These are phyloP conservation scores for Umbilicus rupestris DNA, from an alignment of 164 flowering plant species.

Conservation along the genomic window DNA sequence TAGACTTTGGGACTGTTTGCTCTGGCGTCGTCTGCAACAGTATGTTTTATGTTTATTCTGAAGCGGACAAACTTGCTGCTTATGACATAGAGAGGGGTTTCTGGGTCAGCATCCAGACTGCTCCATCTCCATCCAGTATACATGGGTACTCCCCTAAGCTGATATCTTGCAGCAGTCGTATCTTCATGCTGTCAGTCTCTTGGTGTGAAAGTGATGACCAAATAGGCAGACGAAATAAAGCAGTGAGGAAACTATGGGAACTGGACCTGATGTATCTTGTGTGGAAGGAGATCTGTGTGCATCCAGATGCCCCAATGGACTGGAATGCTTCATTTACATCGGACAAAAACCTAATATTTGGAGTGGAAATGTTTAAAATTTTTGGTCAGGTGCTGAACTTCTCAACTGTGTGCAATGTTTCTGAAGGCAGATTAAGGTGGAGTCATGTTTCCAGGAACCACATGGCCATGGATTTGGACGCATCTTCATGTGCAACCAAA, in stretches of 20 bases:
- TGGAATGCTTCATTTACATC: conserved; percentile 90
- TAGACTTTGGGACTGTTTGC: conserved; percentile 69
- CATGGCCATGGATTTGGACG: conserved; percentile 65
- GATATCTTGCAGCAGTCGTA: conserved; percentile 43
- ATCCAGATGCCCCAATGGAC: conserved; percentile 99
- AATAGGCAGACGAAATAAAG: conserved; percentile 68
- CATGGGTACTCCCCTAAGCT: conserved; percentile 79
- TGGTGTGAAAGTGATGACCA: conserved; percentile 93
- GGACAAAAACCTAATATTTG: conserved; percentile 57
- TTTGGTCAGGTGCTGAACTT: conserved; percentile 92
- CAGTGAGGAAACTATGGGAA: conserved; percentile 91
- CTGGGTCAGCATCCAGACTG: conserved; percentile 65
- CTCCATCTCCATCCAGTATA: conserved; percentile 70
- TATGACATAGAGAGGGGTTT: conserved; percentile 73
- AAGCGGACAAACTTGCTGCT: conserved; percentile 65
- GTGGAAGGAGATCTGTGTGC: conserved; percentile 76
- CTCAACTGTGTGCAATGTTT: conserved; percentile 55
- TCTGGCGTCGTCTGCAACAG: conserved; percentile 69
- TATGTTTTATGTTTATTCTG: conserved; percentile 78
- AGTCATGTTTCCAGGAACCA: conserved; percentile 66
- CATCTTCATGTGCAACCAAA: conserved; percentile 80
- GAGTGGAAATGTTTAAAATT: conserved; percentile 92
- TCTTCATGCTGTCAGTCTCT: conserved; percentile 90
- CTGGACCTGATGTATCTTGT: conserved; percentile 47
- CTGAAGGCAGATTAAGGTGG: conserved; percentile 49